A percentile compares a stretch with the other conserved stretches of the same genome.
These are phyloP conservation scores for Micractinium sp. DNA, from an alignment of 139 green algal species.

Conservation along the genomic window DNA sequence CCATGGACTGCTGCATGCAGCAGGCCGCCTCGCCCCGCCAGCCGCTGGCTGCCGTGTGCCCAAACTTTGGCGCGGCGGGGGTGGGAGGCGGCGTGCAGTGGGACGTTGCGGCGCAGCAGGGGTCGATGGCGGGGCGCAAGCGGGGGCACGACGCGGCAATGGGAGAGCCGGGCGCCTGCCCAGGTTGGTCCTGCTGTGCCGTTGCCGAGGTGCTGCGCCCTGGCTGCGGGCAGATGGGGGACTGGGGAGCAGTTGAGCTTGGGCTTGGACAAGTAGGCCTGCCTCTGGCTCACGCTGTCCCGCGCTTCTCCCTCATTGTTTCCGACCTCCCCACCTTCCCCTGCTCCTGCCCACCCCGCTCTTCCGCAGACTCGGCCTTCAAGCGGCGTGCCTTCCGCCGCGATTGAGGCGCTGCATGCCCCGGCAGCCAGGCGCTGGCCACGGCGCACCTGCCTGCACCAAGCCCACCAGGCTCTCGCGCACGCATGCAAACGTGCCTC, in stretches of 20 bases:
- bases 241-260: no score
- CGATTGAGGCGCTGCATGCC: background rate
- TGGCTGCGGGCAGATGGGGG: no score
- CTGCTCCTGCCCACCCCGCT: background rate
- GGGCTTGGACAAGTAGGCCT: no score
- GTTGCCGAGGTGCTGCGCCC: background rate
- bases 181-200: background rate
- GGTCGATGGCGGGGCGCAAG: background rate
- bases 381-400: slow-evolving; percentile 4
- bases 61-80: background rate
- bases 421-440: no score
- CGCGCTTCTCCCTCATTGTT: no score
- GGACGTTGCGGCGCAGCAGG: background rate
- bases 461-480: no score
- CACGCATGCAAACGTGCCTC: no score
- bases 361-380: background rate
- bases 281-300: no score
- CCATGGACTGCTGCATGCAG: background rate
- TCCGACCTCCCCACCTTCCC: background rate
- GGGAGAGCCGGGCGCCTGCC: background rate
- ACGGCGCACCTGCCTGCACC: no score
- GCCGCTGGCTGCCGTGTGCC: background rate
- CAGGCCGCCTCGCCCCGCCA: background rate
- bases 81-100: background rate
- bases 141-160: background rate